Conservation (phyloP, 371 early-diverging fungal species). For the Mortierella sp. region DNA sequence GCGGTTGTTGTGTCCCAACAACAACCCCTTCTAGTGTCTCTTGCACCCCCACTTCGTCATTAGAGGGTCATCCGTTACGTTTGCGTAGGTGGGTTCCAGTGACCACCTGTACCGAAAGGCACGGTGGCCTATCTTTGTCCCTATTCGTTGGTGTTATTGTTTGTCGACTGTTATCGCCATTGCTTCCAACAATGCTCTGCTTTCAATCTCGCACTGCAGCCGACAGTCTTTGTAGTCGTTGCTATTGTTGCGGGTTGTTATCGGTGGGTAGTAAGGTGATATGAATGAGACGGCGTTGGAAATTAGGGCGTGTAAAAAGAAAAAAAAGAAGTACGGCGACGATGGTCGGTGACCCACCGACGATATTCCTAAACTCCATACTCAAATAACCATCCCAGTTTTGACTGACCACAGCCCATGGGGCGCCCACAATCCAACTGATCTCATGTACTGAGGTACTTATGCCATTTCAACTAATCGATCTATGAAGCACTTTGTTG, state of each 20-base stretch:
- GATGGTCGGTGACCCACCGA: no score
- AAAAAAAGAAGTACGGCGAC: background rate
- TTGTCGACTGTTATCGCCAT: background rate
- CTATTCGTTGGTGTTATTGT: background rate
- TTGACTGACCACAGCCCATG: background rate
- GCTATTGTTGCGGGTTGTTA: background rate
- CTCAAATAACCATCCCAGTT: background rate
- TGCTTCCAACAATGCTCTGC: background rate
- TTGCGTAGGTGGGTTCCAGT: background rate
- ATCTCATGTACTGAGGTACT: background rate
- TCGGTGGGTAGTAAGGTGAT: background rate
- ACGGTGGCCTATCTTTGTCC: constrained; percentile 1
- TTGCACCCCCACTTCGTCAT: background rate
- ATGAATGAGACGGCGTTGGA: background rate
- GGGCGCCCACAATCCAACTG: background rate
- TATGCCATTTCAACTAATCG: background rate
- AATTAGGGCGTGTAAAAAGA: background rate
- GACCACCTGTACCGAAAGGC: background rate
- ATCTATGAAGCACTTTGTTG: no score
- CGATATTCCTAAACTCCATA: background rate
- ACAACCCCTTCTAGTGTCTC: background rate
- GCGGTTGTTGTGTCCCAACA: background rate
- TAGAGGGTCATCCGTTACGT: constrained; percentile 7
- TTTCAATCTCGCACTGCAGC: constrained; percentile 6
- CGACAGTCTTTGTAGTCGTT: background rate